Percentiles rank a stretch among this genome's conserved stretches.
phyloP scores from a whole-genome alignment of 106 monocot species.

The Dioscorea dumetorum region DNA sequence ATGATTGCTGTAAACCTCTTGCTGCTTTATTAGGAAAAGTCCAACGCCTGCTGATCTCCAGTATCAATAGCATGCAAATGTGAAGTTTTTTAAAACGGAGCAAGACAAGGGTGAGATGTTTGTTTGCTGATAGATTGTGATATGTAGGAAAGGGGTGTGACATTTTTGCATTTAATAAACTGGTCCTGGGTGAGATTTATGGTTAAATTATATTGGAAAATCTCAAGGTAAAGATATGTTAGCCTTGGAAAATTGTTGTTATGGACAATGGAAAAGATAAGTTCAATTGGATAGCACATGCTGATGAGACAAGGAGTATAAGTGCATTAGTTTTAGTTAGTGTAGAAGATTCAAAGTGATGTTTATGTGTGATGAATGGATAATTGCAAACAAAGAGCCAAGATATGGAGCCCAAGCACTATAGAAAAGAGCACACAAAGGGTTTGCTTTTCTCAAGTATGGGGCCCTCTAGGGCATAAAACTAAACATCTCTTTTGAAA shows the following conservation, averaged over 20 bases:
- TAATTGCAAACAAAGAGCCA: too few relatives aligned
- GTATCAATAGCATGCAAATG: slow-evolving; percentile 2
- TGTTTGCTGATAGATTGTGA: not conserved
- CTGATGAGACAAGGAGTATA: not conserved
- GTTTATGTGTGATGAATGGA: not conserved
- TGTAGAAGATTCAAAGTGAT: not conserved
- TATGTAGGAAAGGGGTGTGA: not conserved
- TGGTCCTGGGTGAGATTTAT: not conserved
- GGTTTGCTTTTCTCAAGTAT: not conserved
- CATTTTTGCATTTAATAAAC: not conserved
- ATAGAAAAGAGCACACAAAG: not conserved
- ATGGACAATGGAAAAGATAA: not conserved
- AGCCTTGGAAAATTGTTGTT: not conserved
- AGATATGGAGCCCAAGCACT: not conserved
- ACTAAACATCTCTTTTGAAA: not conserved
- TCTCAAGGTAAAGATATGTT: not conserved
- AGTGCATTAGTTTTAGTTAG: not conserved
- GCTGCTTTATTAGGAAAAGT: not conserved
- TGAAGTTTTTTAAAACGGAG: not conserved
- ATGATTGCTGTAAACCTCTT: not conserved
- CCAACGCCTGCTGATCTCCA: slow-evolving; percentile 1
- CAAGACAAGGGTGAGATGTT: not conserved
- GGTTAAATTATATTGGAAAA: not conserved
- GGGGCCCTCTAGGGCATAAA: not conserved
- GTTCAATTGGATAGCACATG: not conserved